phyloP scores from a whole-genome alignment of 768 basidiomycete genomes.

The Boletales sp. region DNA sequence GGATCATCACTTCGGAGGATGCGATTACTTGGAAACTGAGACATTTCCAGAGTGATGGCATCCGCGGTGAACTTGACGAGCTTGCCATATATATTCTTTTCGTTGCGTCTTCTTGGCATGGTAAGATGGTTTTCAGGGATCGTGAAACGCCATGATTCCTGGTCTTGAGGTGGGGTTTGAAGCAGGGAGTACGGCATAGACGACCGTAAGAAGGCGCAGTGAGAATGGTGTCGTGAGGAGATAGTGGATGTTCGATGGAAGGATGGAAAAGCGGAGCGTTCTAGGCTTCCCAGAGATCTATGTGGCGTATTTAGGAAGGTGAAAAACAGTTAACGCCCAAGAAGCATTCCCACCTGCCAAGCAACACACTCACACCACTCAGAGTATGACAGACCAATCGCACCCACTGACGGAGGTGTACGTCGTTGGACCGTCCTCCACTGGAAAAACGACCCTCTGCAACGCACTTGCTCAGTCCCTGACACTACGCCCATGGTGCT shows the following conservation, averaged over 20 bases:
- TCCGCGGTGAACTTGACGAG: slow-evolving; percentile 48
- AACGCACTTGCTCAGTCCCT: slow-evolving; percentile 44
- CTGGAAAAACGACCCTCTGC: slow-evolving; percentile 70
- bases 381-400: slow-evolving; percentile 14
- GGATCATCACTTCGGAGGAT: slow-evolving; percentile 56
- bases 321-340: slow-evolving; percentile 3
- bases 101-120: slow-evolving; percentile 23
- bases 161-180: slow-evolving; percentile 43
- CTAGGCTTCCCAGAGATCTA: slow-evolving; percentile 1
- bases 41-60: slow-evolving; percentile 48
- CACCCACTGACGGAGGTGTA: slow-evolving; percentile 31
- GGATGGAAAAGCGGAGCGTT: not conserved
- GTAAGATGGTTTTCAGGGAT: slow-evolving; percentile 31
- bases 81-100: slow-evolving; percentile 39
- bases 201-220: not conserved
- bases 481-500: slow-evolving; percentile 34
- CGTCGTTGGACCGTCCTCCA: slow-evolving; percentile 56
- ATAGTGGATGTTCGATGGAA: not conserved
- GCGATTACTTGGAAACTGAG: slow-evolving; percentile 53
- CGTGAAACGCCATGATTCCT: slow-evolving; percentile 50
- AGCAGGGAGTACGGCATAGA: slow-evolving; percentile 30
- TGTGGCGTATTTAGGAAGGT: slow-evolving; percentile 11
- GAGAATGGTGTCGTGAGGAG: not conserved
- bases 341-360: slow-evolving; percentile 16
- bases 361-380: slow-evolving; percentile 2